Evolutionary conservation across 1,284 basidiomycete species (phyloP), one percentile per base, ranked within the genome.

Genomic region (Marasmius oreades): DNA sequence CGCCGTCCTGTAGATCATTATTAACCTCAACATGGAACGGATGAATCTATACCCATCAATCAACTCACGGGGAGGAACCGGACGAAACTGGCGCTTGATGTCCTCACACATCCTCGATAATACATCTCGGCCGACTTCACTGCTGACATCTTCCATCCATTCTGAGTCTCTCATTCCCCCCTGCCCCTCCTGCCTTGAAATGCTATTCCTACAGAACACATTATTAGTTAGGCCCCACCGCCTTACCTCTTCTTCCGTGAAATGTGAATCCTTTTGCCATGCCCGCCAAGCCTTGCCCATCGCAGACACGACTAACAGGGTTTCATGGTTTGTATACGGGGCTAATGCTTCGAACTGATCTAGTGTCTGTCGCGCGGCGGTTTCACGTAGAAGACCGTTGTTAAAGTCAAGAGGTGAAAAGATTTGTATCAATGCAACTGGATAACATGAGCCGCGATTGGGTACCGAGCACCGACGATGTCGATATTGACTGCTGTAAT

Each of bases 81-180:
- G 28, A 26, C n/a, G 23, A 16, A 20, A 33, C 14, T 37, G 31
- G 6, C 26, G 10, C n/a, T 37, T 51, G n/a, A 51, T 26, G 22
- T 34, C 42, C 23, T 52, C 26, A 28, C n/a, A 31, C 47, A 56
- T 51, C n/a, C 22, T 33, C 37, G 26, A 28, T 39, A 56, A 23
- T 11, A 52, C 26, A 18, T 52, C 50, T 48, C 55, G 34, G n/a
- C 55, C 34, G 11, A 36, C 48, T 28, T 45, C 24, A 52, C 14
- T 43, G 37, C 36, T 22, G 42, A 55, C 37, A 37, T 51, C 53
- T 33, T 58, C 52, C 28, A 54, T 54, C 56, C 52, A 58, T 8
- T 39, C 55, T 16, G 46, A 52, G 20, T 31, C 16, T 16, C 39
- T 36, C 28, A 43, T 37, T 31, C 48, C 48, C 12, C 28, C 24